Conservation (phyloP, 1,284 basidiomycete genomes). For the Porodaedalea pini region DNA sequence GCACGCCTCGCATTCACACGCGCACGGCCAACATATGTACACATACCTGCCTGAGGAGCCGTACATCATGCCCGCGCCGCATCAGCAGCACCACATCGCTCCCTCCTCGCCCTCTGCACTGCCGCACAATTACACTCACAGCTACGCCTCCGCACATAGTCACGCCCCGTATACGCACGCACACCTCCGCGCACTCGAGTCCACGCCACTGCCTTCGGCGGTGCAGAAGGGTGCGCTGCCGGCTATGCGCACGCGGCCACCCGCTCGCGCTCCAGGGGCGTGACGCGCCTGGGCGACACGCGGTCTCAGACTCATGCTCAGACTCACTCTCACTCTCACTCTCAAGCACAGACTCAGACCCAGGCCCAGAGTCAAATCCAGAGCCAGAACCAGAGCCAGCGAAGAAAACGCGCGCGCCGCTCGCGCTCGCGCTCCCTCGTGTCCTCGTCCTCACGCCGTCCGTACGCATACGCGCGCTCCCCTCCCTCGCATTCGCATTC, state of each 20-base stretch:
- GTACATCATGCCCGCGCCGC: neutral
- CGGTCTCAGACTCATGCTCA: slow-evolving; percentile 32
- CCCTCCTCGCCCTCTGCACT: slow-evolving; percentile 3
- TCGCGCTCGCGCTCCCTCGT: slow-evolving; percentile 29
- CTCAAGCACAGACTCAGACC: slow-evolving; percentile 33
- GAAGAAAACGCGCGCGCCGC: slow-evolving; percentile 39
- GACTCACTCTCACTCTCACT: slow-evolving; percentile 40
- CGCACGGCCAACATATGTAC: neutral
- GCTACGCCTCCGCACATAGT: slow-evolving; percentile 13
- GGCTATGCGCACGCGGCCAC: slow-evolving; percentile 8
- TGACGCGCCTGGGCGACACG: neutral
- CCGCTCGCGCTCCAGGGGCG: slow-evolving; percentile 22
- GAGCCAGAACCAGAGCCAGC: slow-evolving; percentile 37
- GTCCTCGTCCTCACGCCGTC: slow-evolving; percentile 28
- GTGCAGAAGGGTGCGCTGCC: neutral
- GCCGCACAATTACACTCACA: neutral
- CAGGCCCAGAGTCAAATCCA: slow-evolving; percentile 28
- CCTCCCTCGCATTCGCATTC: slow-evolving; percentile 4
- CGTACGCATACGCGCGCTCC: neutral
- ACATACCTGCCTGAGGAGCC: neutral
- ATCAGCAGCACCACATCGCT: neutral
- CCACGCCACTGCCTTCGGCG: slow-evolving; percentile 1
- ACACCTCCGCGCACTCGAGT: slow-evolving; percentile 22
- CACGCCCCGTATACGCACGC: slow-evolving; percentile 21
- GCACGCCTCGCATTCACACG: neutral